Evolutionary conservation across 129 eudicot genomes (phyloP).

Genomic region (Lonicera japonica): DNA sequence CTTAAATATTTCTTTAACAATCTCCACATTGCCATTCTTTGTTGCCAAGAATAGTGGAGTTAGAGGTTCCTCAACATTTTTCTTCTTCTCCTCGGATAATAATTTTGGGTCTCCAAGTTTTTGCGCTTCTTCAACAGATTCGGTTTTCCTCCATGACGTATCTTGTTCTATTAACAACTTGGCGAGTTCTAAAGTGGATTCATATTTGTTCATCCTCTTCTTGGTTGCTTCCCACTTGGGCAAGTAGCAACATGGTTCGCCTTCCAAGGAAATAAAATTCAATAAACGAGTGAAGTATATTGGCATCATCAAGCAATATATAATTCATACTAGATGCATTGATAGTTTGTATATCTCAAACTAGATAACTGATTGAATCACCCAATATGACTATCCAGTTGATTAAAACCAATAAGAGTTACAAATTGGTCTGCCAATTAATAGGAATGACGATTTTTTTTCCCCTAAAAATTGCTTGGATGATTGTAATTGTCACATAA

Average conservation of each 20-base stretch:
- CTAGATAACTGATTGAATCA: too few species aligned
- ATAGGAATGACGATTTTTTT: too few species aligned
- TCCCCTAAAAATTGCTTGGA: too few species aligned
- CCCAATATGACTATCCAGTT: too few species aligned
- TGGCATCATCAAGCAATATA: too few species aligned
- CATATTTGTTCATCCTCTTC: neutral
- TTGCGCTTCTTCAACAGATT: neutral
- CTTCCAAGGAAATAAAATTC: neutral
- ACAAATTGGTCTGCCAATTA: too few species aligned
- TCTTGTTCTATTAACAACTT: neutral
- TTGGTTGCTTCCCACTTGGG: neutral
- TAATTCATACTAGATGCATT: neutral
- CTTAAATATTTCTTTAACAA: slow-evolving; percentile 17
- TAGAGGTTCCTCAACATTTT: slow-evolving; percentile 1
- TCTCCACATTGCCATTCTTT: slow-evolving; percentile 23
- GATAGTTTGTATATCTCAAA: neutral
- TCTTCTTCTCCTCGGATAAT: neutral
- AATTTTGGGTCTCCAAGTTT: neutral
- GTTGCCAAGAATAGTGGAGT: slow-evolving; percentile 42
- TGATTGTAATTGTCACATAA: too few species aligned
- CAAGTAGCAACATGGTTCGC: neutral
- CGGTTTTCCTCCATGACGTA: neutral
- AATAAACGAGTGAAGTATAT: too few species aligned
- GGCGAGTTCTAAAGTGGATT: neutral
- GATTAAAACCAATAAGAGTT: neutral